Evolutionary conservation across 1,284 basidiomycete genomes (phyloP), one percentile per base, ranked within the genome.

Genomic region (Porodaedalea pini): DNA sequence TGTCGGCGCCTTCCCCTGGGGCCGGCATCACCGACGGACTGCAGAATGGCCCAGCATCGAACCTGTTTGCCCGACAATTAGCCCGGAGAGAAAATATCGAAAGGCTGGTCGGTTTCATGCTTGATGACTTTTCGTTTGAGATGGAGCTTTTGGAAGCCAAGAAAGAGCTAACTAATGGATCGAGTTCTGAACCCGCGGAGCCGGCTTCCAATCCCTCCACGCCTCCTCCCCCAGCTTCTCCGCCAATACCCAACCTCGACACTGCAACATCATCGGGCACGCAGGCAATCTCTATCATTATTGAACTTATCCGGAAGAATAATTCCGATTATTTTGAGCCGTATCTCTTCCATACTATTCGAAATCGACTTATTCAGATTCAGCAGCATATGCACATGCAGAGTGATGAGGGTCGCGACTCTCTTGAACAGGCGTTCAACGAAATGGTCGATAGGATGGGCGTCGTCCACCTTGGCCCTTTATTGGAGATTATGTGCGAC

Each of bases 301-400:
- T 98, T 66, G 97, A 99, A 71, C 81, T 99, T 37, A 98, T 99
- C 65, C 84, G 97, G 56, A 95, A 98, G 71, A 99, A 99, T 73
- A 99, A 99, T 72, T 96, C 94, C 53, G 96, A 99, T 71, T 98
- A 95, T 70, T 96, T 97, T 68, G 97, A 99, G 74, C 96, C 95
- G 13, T 97, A 96, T 71, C 80, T 98, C n/a, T 97, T 98, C 75
- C 94, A 98, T 69, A 94, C 92, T 1, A 75, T 98, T 43, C 87
- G 94, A 50, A 94, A 95, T 69, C 83, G 92, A 48, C 80, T 98
- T 29, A 94, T 97, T 62, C 85, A 88, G 58, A 81, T 94, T 4
- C 90, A 93, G 67, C 90, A 93, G 63, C 84, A 88, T 50, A 66
- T 80, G 51, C 69, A 59, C 65, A 71, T 59, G 64, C 74, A 73